These are phyloP conservation scores for Ascocoryne sarcoides DNA, from an alignment of 2,329 filamentous ascomycete genomes.

Conservation along the genomic window DNA sequence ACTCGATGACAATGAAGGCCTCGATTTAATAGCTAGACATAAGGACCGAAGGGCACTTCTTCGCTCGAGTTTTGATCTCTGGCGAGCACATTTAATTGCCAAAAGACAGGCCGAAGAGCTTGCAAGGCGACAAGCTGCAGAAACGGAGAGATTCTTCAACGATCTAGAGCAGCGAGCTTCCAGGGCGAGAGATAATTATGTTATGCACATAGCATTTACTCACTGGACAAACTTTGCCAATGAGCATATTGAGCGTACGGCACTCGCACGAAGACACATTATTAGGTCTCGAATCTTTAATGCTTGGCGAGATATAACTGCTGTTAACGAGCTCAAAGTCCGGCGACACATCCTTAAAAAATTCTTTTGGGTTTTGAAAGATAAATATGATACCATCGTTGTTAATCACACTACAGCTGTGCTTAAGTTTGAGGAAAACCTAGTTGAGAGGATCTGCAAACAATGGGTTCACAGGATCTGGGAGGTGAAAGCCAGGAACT, in stretches of 20 bases:
- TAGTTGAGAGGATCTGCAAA: constrained; percentile 24
- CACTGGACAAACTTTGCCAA: constrained; percentile 61
- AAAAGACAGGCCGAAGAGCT: no score
- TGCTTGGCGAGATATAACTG: constrained; percentile 58
- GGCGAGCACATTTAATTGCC: constrained; percentile 34
- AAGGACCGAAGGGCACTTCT: constrained; percentile 43
- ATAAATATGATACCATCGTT: constrained; percentile 16
- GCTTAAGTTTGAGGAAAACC: constrained; percentile 25
- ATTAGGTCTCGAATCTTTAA: constrained; percentile 60
- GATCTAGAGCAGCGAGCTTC: constrained; percentile 50
- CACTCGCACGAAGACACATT: constrained; percentile 60
- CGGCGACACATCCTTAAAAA: constrained; percentile 43
- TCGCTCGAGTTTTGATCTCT: constrained; percentile 42
- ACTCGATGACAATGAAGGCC: constrained; percentile 30
- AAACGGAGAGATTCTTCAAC: constrained; percentile 44
- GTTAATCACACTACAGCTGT: constrained; percentile 22
- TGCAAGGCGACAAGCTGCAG: constrained; percentile 19
- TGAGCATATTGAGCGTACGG: constrained; percentile 57
- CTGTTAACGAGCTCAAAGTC: constrained; percentile 33
- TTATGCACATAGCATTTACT: constrained; percentile 54
- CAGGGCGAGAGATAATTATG: constrained; percentile 55
- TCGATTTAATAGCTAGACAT: constrained; percentile 36
- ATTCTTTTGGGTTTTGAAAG: constrained; percentile 42
- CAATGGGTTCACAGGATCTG: constrained; percentile 31
- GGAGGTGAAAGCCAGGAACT: constrained; percentile 14